These are phyloP conservation scores for Vaccinium myrtillus DNA, from an alignment of 148 eudicot species.

Conservation along the genomic window DNA sequence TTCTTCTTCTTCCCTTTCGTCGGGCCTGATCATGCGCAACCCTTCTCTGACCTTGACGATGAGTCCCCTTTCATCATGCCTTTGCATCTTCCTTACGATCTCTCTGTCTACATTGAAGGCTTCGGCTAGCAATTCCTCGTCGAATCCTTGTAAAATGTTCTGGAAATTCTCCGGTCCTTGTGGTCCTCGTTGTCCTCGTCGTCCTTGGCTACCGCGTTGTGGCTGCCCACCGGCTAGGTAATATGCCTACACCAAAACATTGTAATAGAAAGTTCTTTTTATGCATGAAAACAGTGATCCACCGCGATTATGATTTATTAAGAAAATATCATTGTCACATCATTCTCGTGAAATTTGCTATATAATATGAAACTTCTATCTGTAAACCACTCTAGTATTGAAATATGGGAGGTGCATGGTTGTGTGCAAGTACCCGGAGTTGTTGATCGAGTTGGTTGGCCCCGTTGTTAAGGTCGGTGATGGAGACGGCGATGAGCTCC, in stretches of 20 bases:
- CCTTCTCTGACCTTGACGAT: slow-evolving; percentile 43
- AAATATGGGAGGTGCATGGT: no score
- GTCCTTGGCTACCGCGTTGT: neutral
- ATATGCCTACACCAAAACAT: slow-evolving; percentile 33
- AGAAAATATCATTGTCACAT: neutral
- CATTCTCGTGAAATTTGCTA: neutral
- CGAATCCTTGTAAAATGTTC: slow-evolving; percentile 50
- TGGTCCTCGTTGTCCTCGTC: slow-evolving; percentile 27
- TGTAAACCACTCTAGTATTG: no score
- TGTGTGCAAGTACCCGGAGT: slow-evolving; percentile 39
- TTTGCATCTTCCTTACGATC: slow-evolving; percentile 43
- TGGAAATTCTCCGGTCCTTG: slow-evolving; percentile 25
- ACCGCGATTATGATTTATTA: no score
- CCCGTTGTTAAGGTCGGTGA: slow-evolving; percentile 64
- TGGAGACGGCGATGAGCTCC: slow-evolving; percentile 45
- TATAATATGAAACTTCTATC: neutral
- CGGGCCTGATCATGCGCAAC: slow-evolving; percentile 26
- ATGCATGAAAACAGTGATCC: neutral
- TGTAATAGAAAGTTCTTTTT: neutral
- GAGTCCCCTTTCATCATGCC: slow-evolving; percentile 32
- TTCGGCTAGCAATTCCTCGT: slow-evolving; percentile 49
- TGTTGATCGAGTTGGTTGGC: slow-evolving; percentile 69
- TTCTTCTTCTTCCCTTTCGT: slow-evolving; percentile 21
- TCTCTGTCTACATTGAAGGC: slow-evolving; percentile 37
- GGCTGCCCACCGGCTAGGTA: slow-evolving; percentile 56